phyloP scores from a whole-genome alignment of 2,329 filamentous ascomycete genomes.

The Pseudodiploospora longispora region DNA sequence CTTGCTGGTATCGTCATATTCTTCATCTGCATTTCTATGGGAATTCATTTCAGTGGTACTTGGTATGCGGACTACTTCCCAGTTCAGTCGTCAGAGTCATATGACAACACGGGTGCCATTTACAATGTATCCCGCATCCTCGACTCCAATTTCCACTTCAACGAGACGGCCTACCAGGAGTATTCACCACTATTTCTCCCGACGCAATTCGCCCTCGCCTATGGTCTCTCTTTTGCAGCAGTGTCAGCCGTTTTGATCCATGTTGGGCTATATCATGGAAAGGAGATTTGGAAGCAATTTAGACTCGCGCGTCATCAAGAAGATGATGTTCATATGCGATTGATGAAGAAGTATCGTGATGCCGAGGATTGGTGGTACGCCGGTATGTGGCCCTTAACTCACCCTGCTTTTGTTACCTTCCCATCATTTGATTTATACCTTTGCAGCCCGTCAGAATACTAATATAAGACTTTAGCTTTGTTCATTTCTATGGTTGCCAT shows the following conservation, averaged over 20 bases:
- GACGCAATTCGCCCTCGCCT: constrained; percentile 51
- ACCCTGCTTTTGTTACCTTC: constrained; percentile 21
- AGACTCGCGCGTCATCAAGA: constrained; percentile 47
- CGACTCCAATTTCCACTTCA: constrained; percentile 45
- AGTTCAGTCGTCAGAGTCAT: constrained; percentile 51
- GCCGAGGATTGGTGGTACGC: constrained; percentile 54
- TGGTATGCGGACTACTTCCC: constrained; percentile 55
- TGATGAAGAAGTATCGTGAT: constrained; percentile 55
- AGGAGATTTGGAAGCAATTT: constrained; percentile 47
- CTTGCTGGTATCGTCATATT: constrained; percentile 46
- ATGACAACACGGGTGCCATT: constrained; percentile 52
- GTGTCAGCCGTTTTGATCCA: constrained; percentile 53
- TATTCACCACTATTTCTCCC: constrained; percentile 61
- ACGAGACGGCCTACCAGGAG: constrained; percentile 50
- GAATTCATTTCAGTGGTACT: constrained; percentile 48
- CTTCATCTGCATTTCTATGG: constrained; percentile 48
- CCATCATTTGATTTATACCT: constrained; percentile 11
- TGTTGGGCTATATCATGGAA: constrained; percentile 46
- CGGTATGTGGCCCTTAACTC: constrained; percentile 26
- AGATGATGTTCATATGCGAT: constrained; percentile 50
- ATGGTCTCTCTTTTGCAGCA: constrained; percentile 61
- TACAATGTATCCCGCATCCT: constrained; percentile 58
- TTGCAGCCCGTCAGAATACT: background rate
- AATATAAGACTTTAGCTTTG: constrained; percentile 24
- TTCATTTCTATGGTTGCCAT: constrained; percentile 46